Evolutionary conservation across 1,284 basidiomycete genomes (phyloP).

Genomic region (Tilletia indica): DNA sequence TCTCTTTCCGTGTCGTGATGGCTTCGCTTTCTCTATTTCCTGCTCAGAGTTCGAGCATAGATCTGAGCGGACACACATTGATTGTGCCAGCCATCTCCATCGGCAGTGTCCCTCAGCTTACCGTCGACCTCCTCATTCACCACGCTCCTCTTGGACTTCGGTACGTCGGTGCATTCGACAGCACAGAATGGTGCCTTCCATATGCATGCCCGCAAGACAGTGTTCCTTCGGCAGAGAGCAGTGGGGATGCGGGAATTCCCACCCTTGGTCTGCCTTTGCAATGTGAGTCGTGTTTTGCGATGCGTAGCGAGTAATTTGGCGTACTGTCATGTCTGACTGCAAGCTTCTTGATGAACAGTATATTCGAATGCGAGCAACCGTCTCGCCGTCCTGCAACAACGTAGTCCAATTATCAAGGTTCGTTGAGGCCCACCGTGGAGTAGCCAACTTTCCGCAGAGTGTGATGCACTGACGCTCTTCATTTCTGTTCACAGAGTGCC

Average conservation of each 20-base stretch:
- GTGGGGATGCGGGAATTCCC: background rate
- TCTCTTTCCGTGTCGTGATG: too few species aligned
- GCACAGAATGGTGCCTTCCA: constrained; percentile 34
- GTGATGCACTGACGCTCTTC: background rate
- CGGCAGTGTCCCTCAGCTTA: constrained; percentile 45
- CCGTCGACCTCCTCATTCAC: constrained; percentile 45
- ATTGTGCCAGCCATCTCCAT: constrained; percentile 44
- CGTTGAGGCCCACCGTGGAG: background rate
- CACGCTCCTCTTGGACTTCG: constrained; percentile 25
- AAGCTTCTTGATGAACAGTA: constrained; percentile 19
- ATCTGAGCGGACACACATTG: constrained; percentile 30
- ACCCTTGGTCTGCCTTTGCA: constrained; percentile 21
- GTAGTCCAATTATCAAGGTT: constrained; percentile 41
- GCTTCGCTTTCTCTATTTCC: too few species aligned
- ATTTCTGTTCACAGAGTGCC: background rate
- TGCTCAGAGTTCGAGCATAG: too few species aligned
- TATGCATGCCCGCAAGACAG: constrained; percentile 40
- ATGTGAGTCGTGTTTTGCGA: background rate
- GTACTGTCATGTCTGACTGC: too few species aligned
- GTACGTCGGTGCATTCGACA: constrained; percentile 37
- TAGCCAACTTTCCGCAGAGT: background rate
- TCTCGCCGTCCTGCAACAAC: constrained; percentile 43
- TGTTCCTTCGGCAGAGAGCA: background rate
- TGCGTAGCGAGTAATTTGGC: too few species aligned
- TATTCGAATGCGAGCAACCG: constrained; percentile 23